phyloP scores from a whole-genome alignment of 2,329 filamentous ascomycete genomes.

The Fusarium decemcellulare region DNA sequence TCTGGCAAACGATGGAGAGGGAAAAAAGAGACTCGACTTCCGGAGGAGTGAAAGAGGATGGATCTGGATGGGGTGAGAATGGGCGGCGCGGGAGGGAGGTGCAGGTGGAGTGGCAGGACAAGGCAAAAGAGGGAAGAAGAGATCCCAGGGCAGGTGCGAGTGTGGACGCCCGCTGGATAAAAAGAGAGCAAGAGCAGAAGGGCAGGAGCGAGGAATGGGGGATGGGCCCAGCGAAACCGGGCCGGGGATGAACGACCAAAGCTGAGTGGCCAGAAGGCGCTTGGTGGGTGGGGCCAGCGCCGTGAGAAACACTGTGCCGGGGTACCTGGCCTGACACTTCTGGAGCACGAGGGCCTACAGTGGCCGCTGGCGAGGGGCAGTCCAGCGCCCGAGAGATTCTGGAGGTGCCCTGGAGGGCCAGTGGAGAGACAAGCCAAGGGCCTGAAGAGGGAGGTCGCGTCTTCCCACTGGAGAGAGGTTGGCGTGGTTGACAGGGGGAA shows the following conservation, averaged over 20 bases:
- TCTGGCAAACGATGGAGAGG: conserved; percentile 19
- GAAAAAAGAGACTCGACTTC: conserved; percentile 26
- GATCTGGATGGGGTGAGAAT: conserved; percentile 39
- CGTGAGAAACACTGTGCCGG: conserved; percentile 44
- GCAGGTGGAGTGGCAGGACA: conserved; percentile 38
- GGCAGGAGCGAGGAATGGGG: conserved; percentile 28
- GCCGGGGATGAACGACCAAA: conserved; percentile 20
- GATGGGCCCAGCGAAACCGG: conserved; percentile 33
- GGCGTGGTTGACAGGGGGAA: conserved; percentile 26
- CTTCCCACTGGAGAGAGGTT: conserved; percentile 8
- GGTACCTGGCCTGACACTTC: conserved; percentile 37
- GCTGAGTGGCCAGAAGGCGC: conserved; percentile 21
- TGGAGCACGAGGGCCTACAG: not conserved
- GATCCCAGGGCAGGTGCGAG: conserved; percentile 35
- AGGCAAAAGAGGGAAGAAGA: conserved; percentile 34
- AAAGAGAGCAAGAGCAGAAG: conserved; percentile 37
- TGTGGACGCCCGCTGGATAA: conserved; percentile 40
- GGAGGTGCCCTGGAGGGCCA: conserved; percentile 31
- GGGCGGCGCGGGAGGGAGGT: conserved; percentile 40
- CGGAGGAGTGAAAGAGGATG: conserved; percentile 30
- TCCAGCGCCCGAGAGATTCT: conserved; percentile 30
- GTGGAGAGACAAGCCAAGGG: conserved; percentile 17
- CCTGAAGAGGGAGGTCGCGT: conserved; percentile 36
- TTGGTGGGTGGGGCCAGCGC: conserved; percentile 19
- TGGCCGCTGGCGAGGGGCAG: not conserved